Evolutionary conservation across 495 filamentous ascomycete species (phyloP), one percentile per base, ranked within the genome.

Genomic region (Trichoderma reesei): DNA sequence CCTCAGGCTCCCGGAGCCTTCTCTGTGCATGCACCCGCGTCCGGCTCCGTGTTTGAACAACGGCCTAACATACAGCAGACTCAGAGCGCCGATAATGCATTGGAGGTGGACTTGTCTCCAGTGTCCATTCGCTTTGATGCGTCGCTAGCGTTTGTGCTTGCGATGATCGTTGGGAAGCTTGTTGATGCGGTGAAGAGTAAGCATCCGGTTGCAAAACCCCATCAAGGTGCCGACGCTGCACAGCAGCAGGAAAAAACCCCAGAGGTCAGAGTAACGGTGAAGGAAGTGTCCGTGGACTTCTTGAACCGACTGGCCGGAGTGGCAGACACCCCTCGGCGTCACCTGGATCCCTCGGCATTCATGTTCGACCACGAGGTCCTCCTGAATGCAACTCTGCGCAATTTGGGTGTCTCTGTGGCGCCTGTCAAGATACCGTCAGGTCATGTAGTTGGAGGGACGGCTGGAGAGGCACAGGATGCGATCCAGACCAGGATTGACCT

Each of bases 51-150:
- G 36, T 34, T 36, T 31, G 59, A 26, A 7, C 59, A 61, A 5
- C n/a, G 59, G 5, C 59, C 36, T 8, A 2, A 11, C 34, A 20
- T 61, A 11, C 59, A 18, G 13, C 34, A 7, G 41, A 61, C 59
- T 36, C 36, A 41, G 16, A 38, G 18, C 34, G 59, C n/a, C 36
- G 78, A 83, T 60, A 71, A 68, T 38, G 69, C 74, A 6, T 67
- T 85, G 38, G 84, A 85, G 66, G 68, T 90, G 20, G 77, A 83
- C 41, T 65, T 90, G 59, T 82, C 81, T 34, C 80, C 83, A 1
- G 67, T 83, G 36, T 74, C 82, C 18, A 63, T 85, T 3, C 83
- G 83, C 59, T 85, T 89, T 65, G 89, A 92, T 72, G 83, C 89
- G 26, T 82, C 87, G 4, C 83, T 85, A 6, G 88, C 85, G 1